Base-by-base conservation (phyloP, 306 rosid species). In the Lathyrus oleraceus region DNA sequence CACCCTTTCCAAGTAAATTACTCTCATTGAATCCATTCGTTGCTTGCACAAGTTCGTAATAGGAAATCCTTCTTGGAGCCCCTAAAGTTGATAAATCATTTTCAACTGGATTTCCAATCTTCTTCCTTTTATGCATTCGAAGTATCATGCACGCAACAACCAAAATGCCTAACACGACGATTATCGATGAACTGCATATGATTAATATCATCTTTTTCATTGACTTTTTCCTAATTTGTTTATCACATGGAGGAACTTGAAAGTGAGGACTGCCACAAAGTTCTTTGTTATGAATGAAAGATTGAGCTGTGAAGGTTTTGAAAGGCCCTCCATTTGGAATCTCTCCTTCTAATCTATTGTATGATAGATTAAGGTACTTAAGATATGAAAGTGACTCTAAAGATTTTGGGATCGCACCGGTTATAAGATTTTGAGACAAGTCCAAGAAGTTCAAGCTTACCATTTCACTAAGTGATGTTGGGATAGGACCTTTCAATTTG, bases 241-340 rank as follows among this genome's bases (percentile, higher is more conserved):
- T 68, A 4, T 10, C 65, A 13, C 85, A 78, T 69, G 80, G 67
- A 5, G 70, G 72, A 30, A 82, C 74, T 20, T 58, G 25, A 39
- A 81, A 64, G 16, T 6, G 27, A 8, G 77, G 10, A 30, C 19
- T 70, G 2, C 82, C 82, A 63, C 77, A 81, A 12, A 81, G 74
- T 47, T 64, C 85, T 49, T 69, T 17, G 16, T 81, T 81, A 36
- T 39, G 49, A 42, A 73, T 38, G 57, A 81, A 81, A 7, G 79
- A 69, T 14, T 59, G 48, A 52, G 66, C 71, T 11, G 72, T 51
- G 58, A 81, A 73, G 9, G 15, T 73, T 53, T n/a, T 5, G 42
- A 81, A 81, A 38, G 79, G 61, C 1, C 82, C 82, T n/a, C 40
- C 35, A 2, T 28, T 28, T 3, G 79, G 82, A 81, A 81, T 73